These are phyloP conservation scores for Penicillium sp. DNA, from an alignment of 2,329 filamentous ascomycete species.

Conservation along the genomic window DNA sequence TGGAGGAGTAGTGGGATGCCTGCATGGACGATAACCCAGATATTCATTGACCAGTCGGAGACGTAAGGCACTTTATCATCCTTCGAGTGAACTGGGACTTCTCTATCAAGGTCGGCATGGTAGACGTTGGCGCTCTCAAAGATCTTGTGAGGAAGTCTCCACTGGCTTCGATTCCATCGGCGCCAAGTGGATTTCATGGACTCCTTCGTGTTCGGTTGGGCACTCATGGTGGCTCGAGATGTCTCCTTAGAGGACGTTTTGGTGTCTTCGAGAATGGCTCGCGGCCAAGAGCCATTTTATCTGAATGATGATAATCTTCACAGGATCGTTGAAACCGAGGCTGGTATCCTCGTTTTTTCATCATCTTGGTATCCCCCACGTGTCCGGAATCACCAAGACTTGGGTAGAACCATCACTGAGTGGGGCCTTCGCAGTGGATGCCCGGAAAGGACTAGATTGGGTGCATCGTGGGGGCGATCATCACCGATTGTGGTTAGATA, in stretches of 20 bases:
- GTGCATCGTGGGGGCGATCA: not conserved
- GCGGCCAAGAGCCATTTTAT: not conserved
- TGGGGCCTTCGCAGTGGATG: not conserved
- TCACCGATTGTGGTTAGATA: not conserved
- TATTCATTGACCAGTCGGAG: slow-evolving; percentile 6
- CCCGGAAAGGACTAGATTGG: not conserved
- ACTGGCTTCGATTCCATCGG: slow-evolving; percentile 3
- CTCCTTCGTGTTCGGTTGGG: slow-evolving; percentile 1
- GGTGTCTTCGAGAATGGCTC: not conserved
- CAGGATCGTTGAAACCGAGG: not conserved
- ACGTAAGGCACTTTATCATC: slow-evolving; percentile 6
- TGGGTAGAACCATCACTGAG: not conserved
- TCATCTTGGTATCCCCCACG: not conserved
- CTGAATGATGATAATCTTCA: not conserved
- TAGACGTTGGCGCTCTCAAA: slow-evolving; percentile 3
- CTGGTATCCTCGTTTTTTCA: not conserved
- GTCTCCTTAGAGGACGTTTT: not conserved
- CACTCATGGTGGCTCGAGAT: not conserved
- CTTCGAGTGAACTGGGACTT: slow-evolving; percentile 6
- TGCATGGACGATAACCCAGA: slow-evolving; percentile 6
- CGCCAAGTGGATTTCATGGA: slow-evolving; percentile 11
- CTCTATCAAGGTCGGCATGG: slow-evolving; percentile 3
- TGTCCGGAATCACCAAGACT: not conserved
- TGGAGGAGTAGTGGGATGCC: slow-evolving; percentile 1
- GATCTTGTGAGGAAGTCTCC: slow-evolving; percentile 4